Conservation (phyloP, 768 basidiomycete genomes). For the Lactarius hengduanensis region DNA sequence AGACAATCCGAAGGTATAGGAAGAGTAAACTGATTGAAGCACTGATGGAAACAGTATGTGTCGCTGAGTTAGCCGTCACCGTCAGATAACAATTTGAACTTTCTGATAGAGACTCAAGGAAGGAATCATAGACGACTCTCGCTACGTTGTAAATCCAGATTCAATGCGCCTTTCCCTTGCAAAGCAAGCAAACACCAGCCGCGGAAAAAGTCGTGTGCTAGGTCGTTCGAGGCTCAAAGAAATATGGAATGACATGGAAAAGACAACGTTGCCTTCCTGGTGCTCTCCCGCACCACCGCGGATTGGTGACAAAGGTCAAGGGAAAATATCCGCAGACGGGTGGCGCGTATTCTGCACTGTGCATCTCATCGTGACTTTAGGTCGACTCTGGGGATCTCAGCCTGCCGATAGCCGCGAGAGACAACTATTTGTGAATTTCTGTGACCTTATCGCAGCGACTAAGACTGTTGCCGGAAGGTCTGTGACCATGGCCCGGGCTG, state of each 20-base stretch:
- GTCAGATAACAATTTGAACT: not conserved
- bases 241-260: constrained; percentile 18
- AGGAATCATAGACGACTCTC: not conserved
- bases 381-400: not conserved
- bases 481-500: not conserved
- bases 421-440: not conserved
- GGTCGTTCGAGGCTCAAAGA: not conserved
- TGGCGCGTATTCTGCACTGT: constrained; percentile 28
- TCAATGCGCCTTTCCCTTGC: not conserved
- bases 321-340: constrained; percentile 32
- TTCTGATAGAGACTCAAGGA: not conserved
- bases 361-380: not conserved
- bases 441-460: not conserved
- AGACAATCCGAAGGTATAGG: not conserved
- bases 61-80: not conserved
- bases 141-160: not conserved
- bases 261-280: constrained; percentile 32
- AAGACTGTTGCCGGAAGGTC: not conserved
- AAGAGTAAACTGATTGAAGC: not conserved
- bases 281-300: constrained; percentile 23
- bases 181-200: constrained; percentile 1
- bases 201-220: not conserved
- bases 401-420: not conserved
- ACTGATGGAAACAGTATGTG: not conserved
- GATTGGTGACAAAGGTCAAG: constrained; percentile 28